Conservation (phyloP, 164 flowering plant species). For the Berberis thunbergii region DNA sequence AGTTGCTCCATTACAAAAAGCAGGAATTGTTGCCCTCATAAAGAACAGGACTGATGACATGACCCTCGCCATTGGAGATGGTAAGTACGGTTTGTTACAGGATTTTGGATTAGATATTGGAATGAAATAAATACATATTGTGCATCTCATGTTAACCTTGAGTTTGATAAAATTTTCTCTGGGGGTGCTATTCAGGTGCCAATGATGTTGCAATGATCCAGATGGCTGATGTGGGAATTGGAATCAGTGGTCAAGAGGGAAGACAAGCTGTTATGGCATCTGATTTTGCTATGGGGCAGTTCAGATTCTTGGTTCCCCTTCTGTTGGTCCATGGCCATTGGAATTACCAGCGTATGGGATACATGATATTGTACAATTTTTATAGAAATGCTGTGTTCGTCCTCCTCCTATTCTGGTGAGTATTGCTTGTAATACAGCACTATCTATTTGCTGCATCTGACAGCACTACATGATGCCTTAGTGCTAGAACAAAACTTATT, state of each 20-base stretch:
- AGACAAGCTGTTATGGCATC: conserved; percentile 55
- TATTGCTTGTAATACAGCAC: not conserved
- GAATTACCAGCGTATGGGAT: conserved; percentile 49
- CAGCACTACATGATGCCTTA: not conserved
- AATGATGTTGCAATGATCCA: conserved; percentile 40
- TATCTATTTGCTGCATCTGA: not conserved
- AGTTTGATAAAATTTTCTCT: not conserved
- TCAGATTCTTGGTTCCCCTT: conserved; percentile 43
- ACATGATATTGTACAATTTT: conserved; percentile 40
- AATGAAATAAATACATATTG: not conserved
- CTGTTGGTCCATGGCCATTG: conserved; percentile 55
- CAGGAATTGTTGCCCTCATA: conserved; percentile 93
- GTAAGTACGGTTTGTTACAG: conserved; percentile 29
- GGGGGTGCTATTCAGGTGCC: conserved; percentile 23
- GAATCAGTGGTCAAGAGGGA: conserved; percentile 40
- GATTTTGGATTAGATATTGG: not conserved
- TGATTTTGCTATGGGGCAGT: conserved; percentile 55
- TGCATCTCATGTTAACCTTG: not conserved
- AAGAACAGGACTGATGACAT: conserved; percentile 85
- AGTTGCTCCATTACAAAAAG: conserved; percentile 96
- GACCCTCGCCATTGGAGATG: conserved; percentile 99
- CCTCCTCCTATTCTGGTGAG: conserved; percentile 43
- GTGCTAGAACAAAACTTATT: too few species aligned
- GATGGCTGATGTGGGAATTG: conserved; percentile 39
- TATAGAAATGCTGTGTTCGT: conserved; percentile 31